phyloP scores from a whole-genome alignment of 1,284 basidiomycete genomes.

The Entoloma clypeatum region DNA sequence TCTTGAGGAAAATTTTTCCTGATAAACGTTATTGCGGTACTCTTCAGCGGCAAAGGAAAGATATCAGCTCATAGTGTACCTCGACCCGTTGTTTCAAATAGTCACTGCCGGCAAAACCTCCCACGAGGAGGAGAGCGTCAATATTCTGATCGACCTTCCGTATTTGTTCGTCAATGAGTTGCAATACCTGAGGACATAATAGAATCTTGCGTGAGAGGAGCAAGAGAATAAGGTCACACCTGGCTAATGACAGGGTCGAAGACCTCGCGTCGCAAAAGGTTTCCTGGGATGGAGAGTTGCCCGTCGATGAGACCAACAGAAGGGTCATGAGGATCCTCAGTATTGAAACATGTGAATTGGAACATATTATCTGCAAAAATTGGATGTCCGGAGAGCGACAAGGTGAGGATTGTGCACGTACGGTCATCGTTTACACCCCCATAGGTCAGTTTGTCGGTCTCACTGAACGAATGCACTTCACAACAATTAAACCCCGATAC shows the following conservation, averaged over 20 bases:
- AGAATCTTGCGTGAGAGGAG: slow-evolving; percentile 2
- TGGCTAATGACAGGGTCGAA: slow-evolving; percentile 77
- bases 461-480: slow-evolving; percentile 73
- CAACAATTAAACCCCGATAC: slow-evolving; percentile 10
- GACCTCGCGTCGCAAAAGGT: slow-evolving; percentile 69
- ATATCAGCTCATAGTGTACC: slow-evolving; percentile 36
- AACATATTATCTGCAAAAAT: slow-evolving; percentile 63
- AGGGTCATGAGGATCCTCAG: slow-evolving; percentile 71
- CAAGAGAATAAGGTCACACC: slow-evolving; percentile 35
- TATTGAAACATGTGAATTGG: slow-evolving; percentile 80
- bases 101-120: slow-evolving; percentile 80
- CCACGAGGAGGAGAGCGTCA: slow-evolving; percentile 77
- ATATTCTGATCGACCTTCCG: slow-evolving; percentile 59
- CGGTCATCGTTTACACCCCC: slow-evolving; percentile 69
- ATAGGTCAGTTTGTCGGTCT: slow-evolving; percentile 79
- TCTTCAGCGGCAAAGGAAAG: slow-evolving; percentile 1
- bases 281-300: slow-evolving; percentile 75
- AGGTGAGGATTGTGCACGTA: slow-evolving; percentile 29
- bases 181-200: slow-evolving; percentile 50
- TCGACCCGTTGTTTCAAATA: slow-evolving; percentile 74
- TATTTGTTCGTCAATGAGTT: slow-evolving; percentile 72
- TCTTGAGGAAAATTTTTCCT: slow-evolving; percentile 61
- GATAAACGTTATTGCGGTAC: slow-evolving; percentile 10
- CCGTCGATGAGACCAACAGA: slow-evolving; percentile 73
- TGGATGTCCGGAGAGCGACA: slow-evolving; percentile 11